Conservation (phyloP, 2,329 filamentous ascomycete species). For the Nigrospora osmanthi region DNA sequence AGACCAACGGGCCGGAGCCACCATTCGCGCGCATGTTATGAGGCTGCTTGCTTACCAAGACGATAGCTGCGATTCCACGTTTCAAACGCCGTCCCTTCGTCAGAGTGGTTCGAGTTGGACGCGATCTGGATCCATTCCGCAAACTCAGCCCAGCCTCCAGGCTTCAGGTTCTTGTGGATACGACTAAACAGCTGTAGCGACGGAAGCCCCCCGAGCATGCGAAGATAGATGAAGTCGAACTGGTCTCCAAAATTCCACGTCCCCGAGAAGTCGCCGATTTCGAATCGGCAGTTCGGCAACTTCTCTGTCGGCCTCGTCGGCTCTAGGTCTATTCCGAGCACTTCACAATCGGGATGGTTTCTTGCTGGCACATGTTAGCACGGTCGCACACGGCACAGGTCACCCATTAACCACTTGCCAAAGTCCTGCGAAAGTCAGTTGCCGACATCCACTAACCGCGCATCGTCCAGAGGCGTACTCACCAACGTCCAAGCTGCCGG, state of each 20-base stretch:
- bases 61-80: conserved; percentile 15
- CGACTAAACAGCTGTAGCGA: conserved; percentile 13
- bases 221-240: conserved; percentile 22
- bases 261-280: conserved; percentile 14
- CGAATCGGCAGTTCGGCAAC: conserved; percentile 18
- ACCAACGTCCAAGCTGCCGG: conserved; percentile 19
- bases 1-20: too few species aligned
- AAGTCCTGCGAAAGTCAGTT: neutral
- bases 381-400: neutral
- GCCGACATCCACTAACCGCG: conserved; percentile 1
- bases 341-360: conserved; percentile 13
- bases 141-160: conserved; percentile 25
- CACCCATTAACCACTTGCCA: neutral
- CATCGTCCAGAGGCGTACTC: neutral
- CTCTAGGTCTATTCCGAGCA: conserved; percentile 21
- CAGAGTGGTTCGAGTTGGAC: conserved; percentile 19
- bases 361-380: conserved; percentile 6
- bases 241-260: conserved; percentile 13
- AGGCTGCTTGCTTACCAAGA: conserved; percentile 1
- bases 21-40: too few species aligned
- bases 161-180: conserved; percentile 21
- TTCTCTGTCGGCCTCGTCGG: conserved; percentile 11
- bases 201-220: conserved; percentile 17
- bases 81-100: conserved; percentile 19
- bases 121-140: conserved; percentile 23